Base-by-base conservation (phyloP, 768 basidiomycete genomes). In the Tulasnella sp. region DNA sequence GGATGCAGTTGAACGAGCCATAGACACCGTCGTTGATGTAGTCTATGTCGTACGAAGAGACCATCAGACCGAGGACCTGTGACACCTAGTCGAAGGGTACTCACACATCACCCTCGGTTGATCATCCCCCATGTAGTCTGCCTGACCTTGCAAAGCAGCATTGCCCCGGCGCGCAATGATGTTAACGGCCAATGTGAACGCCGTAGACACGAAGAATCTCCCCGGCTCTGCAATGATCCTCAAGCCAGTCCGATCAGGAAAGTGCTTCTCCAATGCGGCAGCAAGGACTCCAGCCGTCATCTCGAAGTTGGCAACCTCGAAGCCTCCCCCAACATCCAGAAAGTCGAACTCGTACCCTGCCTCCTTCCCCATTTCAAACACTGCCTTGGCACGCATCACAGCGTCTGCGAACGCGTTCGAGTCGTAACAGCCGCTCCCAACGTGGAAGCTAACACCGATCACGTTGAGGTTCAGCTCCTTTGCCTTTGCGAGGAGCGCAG, bases 21-120 rank as follows among this genome's bases (percentile, higher is more conserved):
- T 99, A 99, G 42, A 99, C 92, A 45, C 96, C 96, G 70, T 98
- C 94, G 74, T 97, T 98, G 80, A 98, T 92, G 76, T 98, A 98
- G 76, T 97, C 92, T 96, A 70, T 31, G 34, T 41, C n/a, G 10
- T 45, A 60, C 1, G 34, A 7, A 53, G 22, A 3, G 9, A 15
- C 2, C 15, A 51, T 51, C 7, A 51, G 29, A 11, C 22, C 51
- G 49, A 52, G 24, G 21, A 34, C 34, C 15, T 5, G 30, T 22
- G 29, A 55, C 24, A 11, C 38, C 34, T 31, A 22, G 51, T 53
- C 34, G 22, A 22, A 53, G 5, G 48, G 56, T 17, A 80, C 92
- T 71, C 73, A 96, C 92, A 96, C 94, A 97, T 99, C 65, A 92
- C 84, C 62, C 73, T 75, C 2, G 83, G 76, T 53, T 76, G 73